phyloP scores from a whole-genome alignment of 2,329 filamentous ascomycete species.

The Colletotrichum shisoi region DNA sequence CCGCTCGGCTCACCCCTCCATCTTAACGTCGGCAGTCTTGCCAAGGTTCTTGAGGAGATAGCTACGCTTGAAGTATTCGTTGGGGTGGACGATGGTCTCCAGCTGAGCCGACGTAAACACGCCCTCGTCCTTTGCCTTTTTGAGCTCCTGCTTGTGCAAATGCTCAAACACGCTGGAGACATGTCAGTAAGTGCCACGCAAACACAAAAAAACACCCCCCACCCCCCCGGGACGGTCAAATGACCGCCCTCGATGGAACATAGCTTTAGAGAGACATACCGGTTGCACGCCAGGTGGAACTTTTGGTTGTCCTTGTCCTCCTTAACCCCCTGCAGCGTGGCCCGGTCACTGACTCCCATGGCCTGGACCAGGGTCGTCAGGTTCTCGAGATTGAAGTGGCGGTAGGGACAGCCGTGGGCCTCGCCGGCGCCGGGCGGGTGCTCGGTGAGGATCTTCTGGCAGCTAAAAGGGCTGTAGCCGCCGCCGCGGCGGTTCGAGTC shows the following conservation, averaged over 20 bases:
- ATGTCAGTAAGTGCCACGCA: slow-evolving; percentile 33
- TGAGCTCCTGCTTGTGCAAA: slow-evolving; percentile 80
- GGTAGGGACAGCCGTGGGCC: slow-evolving; percentile 93
- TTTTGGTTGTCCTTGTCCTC: slow-evolving; percentile 89
- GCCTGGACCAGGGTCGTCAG: slow-evolving; percentile 76
- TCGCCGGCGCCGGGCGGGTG: slow-evolving; percentile 86
- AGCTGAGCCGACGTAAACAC: slow-evolving; percentile 77
- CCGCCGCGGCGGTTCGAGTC: slow-evolving; percentile 85
- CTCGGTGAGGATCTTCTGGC: slow-evolving; percentile 93
- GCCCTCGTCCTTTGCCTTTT: slow-evolving; percentile 76
- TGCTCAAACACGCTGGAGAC: slow-evolving; percentile 80
- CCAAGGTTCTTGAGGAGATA: slow-evolving; percentile 84
- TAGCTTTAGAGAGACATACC: slow-evolving; percentile 57
- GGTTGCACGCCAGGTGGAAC: slow-evolving; percentile 94
- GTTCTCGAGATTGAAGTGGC: slow-evolving; percentile 91
- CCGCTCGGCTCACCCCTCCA: slow-evolving; percentile 57
- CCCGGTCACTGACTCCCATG: slow-evolving; percentile 80
- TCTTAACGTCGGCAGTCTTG: slow-evolving; percentile 63
- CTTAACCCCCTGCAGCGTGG: slow-evolving; percentile 79
- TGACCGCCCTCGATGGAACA: neutral
- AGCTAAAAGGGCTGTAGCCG: slow-evolving; percentile 90
- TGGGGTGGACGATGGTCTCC: slow-evolving; percentile 96
- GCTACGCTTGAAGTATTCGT: slow-evolving; percentile 96
- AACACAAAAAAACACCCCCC: too few relatives aligned
- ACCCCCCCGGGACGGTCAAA: neutral